phyloP scores from a whole-genome alignment of 192 early-diverging fungal genomes.

The Coemansia umbellata region DNA sequence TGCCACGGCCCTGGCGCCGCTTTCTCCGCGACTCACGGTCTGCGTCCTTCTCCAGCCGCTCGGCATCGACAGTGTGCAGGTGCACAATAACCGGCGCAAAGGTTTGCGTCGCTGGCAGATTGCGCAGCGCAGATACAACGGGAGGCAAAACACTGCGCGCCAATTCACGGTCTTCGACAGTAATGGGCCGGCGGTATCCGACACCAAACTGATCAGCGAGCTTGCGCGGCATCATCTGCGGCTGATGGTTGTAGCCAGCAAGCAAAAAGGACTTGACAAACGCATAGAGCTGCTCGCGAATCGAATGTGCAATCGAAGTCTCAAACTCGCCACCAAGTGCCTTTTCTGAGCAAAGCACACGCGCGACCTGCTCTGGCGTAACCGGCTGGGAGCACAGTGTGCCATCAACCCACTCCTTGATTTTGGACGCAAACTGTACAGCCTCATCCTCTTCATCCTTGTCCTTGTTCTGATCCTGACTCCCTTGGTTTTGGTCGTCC shows the following conservation, averaged over 20 bases:
- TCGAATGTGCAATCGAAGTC: conserved; percentile 86
- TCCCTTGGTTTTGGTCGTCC: no score
- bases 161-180: conserved; percentile 73
- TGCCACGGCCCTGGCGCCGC: conserved; percentile 73
- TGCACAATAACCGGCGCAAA: conserved; percentile 66
- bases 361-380: conserved; percentile 83
- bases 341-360: conserved; percentile 70
- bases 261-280: conserved; percentile 80
- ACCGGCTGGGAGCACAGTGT: conserved; percentile 19
- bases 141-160: conserved; percentile 65
- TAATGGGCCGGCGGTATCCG: conserved; percentile 1
- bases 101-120: conserved; percentile 47
- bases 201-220: neutral
- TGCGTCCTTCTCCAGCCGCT: conserved; percentile 79
- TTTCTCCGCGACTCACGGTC: conserved; percentile 83
- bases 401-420: conserved; percentile 31
- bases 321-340: conserved; percentile 85
- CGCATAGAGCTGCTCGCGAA: conserved; percentile 88
- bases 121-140: conserved; percentile 49
- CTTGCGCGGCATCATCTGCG: conserved; percentile 49
- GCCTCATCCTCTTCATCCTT: neutral
- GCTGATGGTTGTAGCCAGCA: conserved; percentile 77
- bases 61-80: conserved; percentile 65
- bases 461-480: neutral
- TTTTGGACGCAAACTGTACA: neutral